Base-by-base conservation (phyloP, 345 rosid genomes). In the Conringia planisiliqua region DNA sequence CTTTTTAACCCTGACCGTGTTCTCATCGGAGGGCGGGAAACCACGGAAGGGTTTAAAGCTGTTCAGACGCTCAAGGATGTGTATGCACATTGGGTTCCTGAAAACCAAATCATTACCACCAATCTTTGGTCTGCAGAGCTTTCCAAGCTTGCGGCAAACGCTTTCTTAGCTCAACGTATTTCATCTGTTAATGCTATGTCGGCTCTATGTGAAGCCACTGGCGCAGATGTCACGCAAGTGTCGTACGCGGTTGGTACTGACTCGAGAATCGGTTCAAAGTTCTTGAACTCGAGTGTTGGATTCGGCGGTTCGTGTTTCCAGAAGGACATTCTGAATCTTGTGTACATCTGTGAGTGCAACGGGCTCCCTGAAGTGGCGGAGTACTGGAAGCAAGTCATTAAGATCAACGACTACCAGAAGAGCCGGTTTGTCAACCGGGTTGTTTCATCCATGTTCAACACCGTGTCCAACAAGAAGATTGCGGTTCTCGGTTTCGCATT, bases 81-180 rank as follows among this genome's bases (percentile, higher is more conserved):
- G 60, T 91, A 91, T 67, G 89, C 97, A 33, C 87, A 88, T 11
- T 91, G 97, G 97, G 96, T 91, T 22, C 90, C 96, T 1, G 90
- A 82, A 61, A 88, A 82, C 6, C 79, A 83, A 43, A 89, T 89
- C 74, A 57, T 91, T 8, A 77, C 87, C 9, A 85, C 97, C 70
- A 91, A 91, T 52, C 97, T 91, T 0, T 91, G 96, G 97, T 89
- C 96, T 0, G 97, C 97, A 4, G 97, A 92, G 87, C 92, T 92
- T 12, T 89, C 97, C 1, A 89, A 92, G 82, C 88, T 92, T 17
- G 96, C 93, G 9, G 92, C 93, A 20, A 90, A 90, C 56, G 97
- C 97, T 67, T 86, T 92, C 73, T 77, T 92, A 87, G 97, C 97
- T 22, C 93, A 89, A 72, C 71, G 93, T 75, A 91, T 91, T 46